Base-by-base conservation (phyloP, 306 rosid genomes). In the Glycine soja region DNA sequence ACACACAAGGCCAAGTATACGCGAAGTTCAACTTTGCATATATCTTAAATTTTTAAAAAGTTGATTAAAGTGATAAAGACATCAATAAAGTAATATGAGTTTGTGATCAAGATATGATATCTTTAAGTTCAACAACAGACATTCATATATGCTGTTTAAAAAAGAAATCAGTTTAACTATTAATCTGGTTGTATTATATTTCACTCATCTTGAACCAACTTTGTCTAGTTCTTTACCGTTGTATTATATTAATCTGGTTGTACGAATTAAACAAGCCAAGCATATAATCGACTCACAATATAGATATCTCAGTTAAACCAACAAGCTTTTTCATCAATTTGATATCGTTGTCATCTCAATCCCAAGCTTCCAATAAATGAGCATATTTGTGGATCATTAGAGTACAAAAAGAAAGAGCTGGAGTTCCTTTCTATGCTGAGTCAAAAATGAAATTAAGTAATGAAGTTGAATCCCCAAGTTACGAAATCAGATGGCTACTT, bases 351-450 rank as follows among this genome's bases (percentile, higher is more conserved):
- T 45, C 34, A 45, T 69, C 19, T 36, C 8, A 80, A 59, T 30
- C 19, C 12, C 71, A 46, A 79, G 10, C 83, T 46, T 70, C 74
- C 78, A 63, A 80, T 63, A 51, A 51, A 63, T 51, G 10, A 63
- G 18, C 19, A 73, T 10, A 9, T 63, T 63, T 13, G 18, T 63
- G 72, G 51, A 43, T 61, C 62, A 80, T 46, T 70, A 32, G 38
- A 79, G 45, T 46, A 43, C 8, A 59, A 34, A n/a, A 59, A 47
- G 19, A 50, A 71, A 61, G 47, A 4, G 19, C 10, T 18, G n/a
- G 61, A 52, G 74, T 52, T 69, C 43, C 48, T 73, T 73, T 80
- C 47, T 14, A 63, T 74, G 85, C 46, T 56, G 80, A 66, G 70
- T 66, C 63, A 43, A 15, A 3, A 15, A 5, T 69, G 51, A 43